These are phyloP conservation scores for Scheffersomyces coipomensis DNA, from an alignment of 805 yeast genomes.

Conservation along the genomic window DNA sequence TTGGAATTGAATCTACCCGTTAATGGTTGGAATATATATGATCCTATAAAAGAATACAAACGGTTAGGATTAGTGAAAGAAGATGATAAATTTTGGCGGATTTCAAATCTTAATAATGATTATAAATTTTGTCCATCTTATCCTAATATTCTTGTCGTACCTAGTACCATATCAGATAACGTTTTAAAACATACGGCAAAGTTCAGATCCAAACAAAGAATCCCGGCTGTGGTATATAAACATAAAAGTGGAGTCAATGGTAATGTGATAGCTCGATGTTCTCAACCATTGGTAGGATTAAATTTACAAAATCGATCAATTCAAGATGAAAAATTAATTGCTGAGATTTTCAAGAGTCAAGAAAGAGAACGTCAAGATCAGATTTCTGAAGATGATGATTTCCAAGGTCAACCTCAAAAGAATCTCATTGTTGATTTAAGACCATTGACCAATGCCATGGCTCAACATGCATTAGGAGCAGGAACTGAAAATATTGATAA, in stretches of 20 bases:
- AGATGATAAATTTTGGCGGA: constrained; percentile 57
- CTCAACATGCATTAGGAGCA: constrained; percentile 96
- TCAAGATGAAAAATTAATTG: constrained; percentile 84
- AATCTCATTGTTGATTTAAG: constrained; percentile 86
- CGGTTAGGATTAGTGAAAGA: constrained; percentile 62
- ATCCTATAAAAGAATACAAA: constrained; percentile 59
- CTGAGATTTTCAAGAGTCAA: constrained; percentile 70
- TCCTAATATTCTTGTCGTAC: constrained; percentile 68
- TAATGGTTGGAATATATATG: constrained; percentile 74
- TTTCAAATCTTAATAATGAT: constrained; percentile 59
- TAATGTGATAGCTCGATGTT: constrained; percentile 80
- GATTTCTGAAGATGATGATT: constrained; percentile 17
- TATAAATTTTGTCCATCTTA: constrained; percentile 74
- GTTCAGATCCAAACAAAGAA: constrained; percentile 79
- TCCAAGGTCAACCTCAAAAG: constrained; percentile 35
- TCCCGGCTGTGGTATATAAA: constrained; percentile 80
- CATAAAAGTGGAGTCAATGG: constrained; percentile 50
- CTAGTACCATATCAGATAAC: constrained; percentile 75
- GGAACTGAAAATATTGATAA: constrained; percentile 93
- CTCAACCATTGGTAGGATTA: constrained; percentile 91
- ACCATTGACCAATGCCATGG: constrained; percentile 92
- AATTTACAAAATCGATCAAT: constrained; percentile 77
- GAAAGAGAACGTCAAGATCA: constrained; percentile 21
- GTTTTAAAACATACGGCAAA: constrained; percentile 80
- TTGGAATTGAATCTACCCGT: constrained; percentile 51